phyloP scores from a whole-genome alignment of 805 yeast genomes.

The Teunomyces atbi region DNA sequence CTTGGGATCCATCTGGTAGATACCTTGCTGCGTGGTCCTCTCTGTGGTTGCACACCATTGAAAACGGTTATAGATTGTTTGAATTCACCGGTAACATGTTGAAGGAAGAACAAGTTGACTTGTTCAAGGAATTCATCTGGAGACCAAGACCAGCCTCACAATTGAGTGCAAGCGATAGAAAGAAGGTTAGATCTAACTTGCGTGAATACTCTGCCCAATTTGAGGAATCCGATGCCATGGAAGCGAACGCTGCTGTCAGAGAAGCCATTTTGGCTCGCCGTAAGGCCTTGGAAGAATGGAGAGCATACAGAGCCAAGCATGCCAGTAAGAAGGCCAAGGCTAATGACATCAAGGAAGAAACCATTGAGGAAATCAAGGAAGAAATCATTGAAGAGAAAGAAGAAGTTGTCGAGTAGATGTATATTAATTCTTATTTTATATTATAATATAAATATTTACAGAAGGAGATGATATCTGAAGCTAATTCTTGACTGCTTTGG shows the following conservation, averaged over 20 bases:
- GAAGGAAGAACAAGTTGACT: constrained; percentile 75
- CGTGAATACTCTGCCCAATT: constrained; percentile 88
- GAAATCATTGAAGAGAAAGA: constrained; percentile 51
- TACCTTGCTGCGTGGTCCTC: constrained; percentile 87
- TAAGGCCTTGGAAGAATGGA: constrained; percentile 82
- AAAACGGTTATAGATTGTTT: constrained; percentile 86
- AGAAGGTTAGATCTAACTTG: constrained; percentile 87
- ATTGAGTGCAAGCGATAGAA: constrained; percentile 74
- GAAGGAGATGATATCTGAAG: too few species aligned
- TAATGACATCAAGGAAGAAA: constrained; percentile 50
- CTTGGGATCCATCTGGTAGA: constrained; percentile 97
- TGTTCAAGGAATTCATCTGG: constrained; percentile 89
- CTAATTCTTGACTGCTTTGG: constrained; percentile 46
- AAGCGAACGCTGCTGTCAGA: constrained; percentile 86
- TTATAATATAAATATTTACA: constrained; percentile 1
- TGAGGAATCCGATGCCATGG: constrained; percentile 95
- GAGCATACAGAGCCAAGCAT: constrained; percentile 60
- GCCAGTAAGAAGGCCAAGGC: constrained; percentile 39
- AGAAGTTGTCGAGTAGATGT: constrained; percentile 45
- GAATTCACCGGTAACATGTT: constrained; percentile 78
- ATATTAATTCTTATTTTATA: constrained; percentile 1
- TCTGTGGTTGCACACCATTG: constrained; percentile 76
- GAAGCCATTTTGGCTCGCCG: constrained; percentile 86
- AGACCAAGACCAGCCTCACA: constrained; percentile 91
- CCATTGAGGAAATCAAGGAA: constrained; percentile 74